Evolutionary conservation across 768 basidiomycete species (phyloP).

Genomic region (Pholiota molesta): DNA sequence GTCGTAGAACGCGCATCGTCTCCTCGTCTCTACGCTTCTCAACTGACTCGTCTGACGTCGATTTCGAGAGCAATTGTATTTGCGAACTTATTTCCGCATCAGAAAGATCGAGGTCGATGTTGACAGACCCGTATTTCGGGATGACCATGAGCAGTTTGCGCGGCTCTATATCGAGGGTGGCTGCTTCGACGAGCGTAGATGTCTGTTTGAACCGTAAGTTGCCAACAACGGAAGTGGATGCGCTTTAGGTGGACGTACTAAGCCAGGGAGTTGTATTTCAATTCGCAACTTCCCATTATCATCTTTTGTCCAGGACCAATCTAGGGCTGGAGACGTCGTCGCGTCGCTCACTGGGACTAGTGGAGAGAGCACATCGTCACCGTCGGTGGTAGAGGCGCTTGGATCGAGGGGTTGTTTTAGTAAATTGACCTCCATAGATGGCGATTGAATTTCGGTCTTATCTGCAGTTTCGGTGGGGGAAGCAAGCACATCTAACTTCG

Average conservation of each 20-base stretch:
- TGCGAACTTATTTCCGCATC: slow-evolving; percentile 54
- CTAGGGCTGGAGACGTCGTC: slow-evolving; percentile 24
- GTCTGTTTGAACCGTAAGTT: slow-evolving; percentile 1
- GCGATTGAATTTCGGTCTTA: not conserved
- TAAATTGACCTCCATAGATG: not conserved
- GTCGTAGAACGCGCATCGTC: slow-evolving; percentile 39
- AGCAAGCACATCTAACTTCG: not conserved
- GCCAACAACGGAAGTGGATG: not conserved
- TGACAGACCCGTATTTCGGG: slow-evolving; percentile 50
- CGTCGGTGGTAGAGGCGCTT: not conserved
- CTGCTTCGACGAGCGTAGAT: slow-evolving; percentile 38
- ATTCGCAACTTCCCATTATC: slow-evolving; percentile 47
- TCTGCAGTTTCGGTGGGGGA: not conserved
- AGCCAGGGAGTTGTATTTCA: slow-evolving; percentile 51
- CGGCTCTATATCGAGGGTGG: slow-evolving; percentile 68
- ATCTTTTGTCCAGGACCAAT: slow-evolving; percentile 59
- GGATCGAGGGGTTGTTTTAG: too few species aligned
- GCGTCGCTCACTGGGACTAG: not conserved
- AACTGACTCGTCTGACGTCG: not conserved
- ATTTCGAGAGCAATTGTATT: slow-evolving; percentile 2
- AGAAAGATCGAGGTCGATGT: slow-evolving; percentile 56
- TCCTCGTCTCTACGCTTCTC: slow-evolving; percentile 30
- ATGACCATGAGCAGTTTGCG: slow-evolving; percentile 56
- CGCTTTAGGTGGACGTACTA: slow-evolving; percentile 50
- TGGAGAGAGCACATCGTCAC: not conserved